Evolutionary conservation across 495 filamentous ascomycete genomes (phyloP), one percentile per base, ranked within the genome.

Genomic region (Tricharina praecox): DNA sequence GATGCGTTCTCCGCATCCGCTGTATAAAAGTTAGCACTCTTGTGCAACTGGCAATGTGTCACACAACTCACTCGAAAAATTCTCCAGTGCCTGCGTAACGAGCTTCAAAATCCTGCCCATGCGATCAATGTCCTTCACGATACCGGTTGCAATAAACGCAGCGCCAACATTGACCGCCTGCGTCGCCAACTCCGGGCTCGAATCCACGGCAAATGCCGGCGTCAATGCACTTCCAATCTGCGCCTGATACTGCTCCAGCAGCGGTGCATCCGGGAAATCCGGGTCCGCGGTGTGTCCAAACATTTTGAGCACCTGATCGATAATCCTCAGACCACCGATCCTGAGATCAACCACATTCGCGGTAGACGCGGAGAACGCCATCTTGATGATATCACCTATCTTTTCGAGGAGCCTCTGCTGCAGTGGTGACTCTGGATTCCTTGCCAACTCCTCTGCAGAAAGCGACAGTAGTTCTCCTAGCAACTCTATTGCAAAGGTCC

Each of bases 81-180:
- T 93, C 56, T 94, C 90, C 15, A 99, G 70, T 0, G 88, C 87
- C 21, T 82, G 80, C 11, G 95, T 84, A 7, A 99, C 66, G 0
- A 94, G 78, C 64, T 88, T 94, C 26, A 99, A 67, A 40, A 99
- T 99, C 45, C 90, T 74, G 18, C 90, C 90, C 90, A 99, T 99
- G 3, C 92, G 78, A 51, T 99, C 90, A 24, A 99, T 78, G 65
- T 95, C 88, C 1, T 84, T 95, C 18, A 99, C 92, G 44, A 99
- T 94, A 15, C 90, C 92, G 0, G 88, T 93, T 2, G 88, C 81
- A 59, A 99, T 88, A 63, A 99, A 99, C 0, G 79, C 81, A 18
- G 85, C 92, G 49, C 90, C 96, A n/a, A 99, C 92, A 61, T 92
- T 93, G 38, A 99, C 83, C 28, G 90, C 90, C 53, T 92, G 86